Percentiles rank a stretch among this genome's conserved stretches.
phyloP scores from a whole-genome alignment of 176 grass and related monocot species.

The Carex parvula region DNA sequence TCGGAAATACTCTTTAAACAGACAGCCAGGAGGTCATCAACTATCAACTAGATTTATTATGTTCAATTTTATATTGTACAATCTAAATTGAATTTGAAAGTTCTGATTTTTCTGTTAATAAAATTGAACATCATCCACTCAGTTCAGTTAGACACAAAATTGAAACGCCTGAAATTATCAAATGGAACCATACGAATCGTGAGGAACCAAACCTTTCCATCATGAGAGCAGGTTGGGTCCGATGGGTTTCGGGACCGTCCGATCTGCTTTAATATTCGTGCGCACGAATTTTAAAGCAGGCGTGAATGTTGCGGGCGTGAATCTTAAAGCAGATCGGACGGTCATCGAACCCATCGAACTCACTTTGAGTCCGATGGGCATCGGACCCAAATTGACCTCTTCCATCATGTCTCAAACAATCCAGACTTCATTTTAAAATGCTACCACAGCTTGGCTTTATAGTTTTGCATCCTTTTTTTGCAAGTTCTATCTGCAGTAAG shows the following conservation, averaged over 20 bases:
- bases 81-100: not conserved
- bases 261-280: too few species aligned
- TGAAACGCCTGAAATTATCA: not conserved
- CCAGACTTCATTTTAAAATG: not conserved
- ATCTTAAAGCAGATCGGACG: too few species aligned
- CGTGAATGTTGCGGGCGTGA: fast-evolving
- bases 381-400: too few species aligned
- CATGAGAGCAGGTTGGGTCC: too few species aligned
- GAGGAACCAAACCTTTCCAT: too few species aligned
- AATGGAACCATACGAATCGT: not conserved
- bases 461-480: not conserved
- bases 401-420: not conserved
- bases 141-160: not conserved
- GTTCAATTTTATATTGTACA: not conserved
- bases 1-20: too few species aligned
- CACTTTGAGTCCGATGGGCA: too few species aligned
- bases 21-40: not conserved
- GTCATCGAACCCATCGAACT: too few species aligned
- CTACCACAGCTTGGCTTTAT: not conserved
- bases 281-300: too few species aligned
- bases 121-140: not conserved
- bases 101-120: not conserved
- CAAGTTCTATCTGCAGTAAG: not conserved
- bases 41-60: not conserved
- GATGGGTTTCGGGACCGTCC: too few species aligned